phyloP scores from a whole-genome alignment of 2,329 filamentous ascomycete genomes.

The Colletotrichum spinosum region DNA sequence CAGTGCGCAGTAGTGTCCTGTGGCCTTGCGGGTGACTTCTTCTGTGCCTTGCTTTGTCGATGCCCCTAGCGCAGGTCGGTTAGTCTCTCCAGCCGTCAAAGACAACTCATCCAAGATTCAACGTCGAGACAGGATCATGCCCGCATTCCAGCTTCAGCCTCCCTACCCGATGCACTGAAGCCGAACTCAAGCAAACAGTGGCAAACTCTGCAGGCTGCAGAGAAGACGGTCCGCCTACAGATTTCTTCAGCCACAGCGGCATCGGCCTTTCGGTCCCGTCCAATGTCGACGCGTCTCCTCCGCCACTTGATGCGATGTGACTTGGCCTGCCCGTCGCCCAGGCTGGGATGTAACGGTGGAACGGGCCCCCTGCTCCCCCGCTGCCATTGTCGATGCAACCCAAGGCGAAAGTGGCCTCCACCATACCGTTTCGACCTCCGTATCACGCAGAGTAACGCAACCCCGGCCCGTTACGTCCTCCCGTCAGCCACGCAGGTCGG shows the following conservation, averaged over 20 bases:
- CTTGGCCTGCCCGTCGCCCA: slow-evolving; percentile 23
- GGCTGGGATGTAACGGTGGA: slow-evolving; percentile 31
- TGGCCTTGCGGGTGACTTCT: not conserved
- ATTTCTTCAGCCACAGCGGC: slow-evolving; percentile 29
- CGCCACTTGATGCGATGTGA: slow-evolving; percentile 34
- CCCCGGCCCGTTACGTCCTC: slow-evolving; percentile 19
- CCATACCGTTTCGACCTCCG: slow-evolving; percentile 20
- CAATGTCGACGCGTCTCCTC: slow-evolving; percentile 26
- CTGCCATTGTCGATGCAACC: slow-evolving; percentile 6
- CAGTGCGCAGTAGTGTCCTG: too few relatives aligned
- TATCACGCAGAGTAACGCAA: not conserved
- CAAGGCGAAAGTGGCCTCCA: slow-evolving; percentile 5
- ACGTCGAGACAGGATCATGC: slow-evolving; percentile 27
- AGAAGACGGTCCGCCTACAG: not conserved
- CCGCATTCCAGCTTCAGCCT: slow-evolving; percentile 16
- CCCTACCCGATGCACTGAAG: slow-evolving; percentile 17
- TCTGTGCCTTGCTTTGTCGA: slow-evolving; percentile 33
- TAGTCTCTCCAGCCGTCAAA: slow-evolving; percentile 2
- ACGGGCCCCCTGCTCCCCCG: slow-evolving; percentile 31
- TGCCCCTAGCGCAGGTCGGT: slow-evolving; percentile 4
- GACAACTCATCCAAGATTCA: slow-evolving; percentile 19
- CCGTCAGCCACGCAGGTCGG: slow-evolving; percentile 31
- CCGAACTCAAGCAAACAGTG: slow-evolving; percentile 9
- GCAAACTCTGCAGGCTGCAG: slow-evolving; percentile 1
- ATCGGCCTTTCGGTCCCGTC: slow-evolving; percentile 15